Percentiles rank a stretch among this genome's conserved stretches.
Evolutionary conservation across 495 filamentous ascomycete species (phyloP).

Genomic region (Cercophora newfieldiana): DNA sequence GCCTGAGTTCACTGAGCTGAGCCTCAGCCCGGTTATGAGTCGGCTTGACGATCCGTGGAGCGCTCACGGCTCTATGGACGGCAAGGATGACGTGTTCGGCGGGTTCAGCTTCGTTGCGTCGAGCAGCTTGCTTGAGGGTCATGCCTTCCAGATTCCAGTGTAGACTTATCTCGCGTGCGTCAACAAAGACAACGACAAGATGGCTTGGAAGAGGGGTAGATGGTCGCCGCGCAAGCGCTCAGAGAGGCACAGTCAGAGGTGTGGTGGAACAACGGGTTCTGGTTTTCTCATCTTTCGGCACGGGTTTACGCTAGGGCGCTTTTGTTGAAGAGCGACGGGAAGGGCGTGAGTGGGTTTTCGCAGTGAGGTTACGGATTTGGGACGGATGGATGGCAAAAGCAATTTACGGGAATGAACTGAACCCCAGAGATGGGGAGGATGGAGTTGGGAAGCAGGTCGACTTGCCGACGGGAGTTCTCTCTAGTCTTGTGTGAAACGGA

Average conservation of each 20-base stretch:
- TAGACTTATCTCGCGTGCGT: not conserved
- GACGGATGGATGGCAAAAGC: not conserved
- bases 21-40: slow-evolving; percentile 69
- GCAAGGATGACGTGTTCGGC: slow-evolving; percentile 75
- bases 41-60: slow-evolving; percentile 38
- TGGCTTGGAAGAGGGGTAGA: not conserved
- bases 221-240: not conserved
- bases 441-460: not conserved
- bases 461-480: not conserved
- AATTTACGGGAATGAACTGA: not conserved
- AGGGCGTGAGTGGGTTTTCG: not conserved
- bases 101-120: slow-evolving; percentile 96
- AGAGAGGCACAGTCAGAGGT: not conserved
- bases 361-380: not conserved
- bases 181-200: not conserved
- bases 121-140: slow-evolving; percentile 74
- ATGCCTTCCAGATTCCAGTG: slow-evolving; percentile 30
- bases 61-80: slow-evolving; percentile 34
- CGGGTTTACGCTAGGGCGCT: not conserved
- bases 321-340: not conserved
- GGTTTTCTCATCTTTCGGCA: not conserved
- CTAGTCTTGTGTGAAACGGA: not conserved
- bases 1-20: slow-evolving; percentile 78
- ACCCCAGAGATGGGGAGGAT: not conserved
- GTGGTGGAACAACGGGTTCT: not conserved